phyloP scores from a whole-genome alignment of 2,329 filamentous ascomycete species.

The Chrysoporthe austroafricana region DNA sequence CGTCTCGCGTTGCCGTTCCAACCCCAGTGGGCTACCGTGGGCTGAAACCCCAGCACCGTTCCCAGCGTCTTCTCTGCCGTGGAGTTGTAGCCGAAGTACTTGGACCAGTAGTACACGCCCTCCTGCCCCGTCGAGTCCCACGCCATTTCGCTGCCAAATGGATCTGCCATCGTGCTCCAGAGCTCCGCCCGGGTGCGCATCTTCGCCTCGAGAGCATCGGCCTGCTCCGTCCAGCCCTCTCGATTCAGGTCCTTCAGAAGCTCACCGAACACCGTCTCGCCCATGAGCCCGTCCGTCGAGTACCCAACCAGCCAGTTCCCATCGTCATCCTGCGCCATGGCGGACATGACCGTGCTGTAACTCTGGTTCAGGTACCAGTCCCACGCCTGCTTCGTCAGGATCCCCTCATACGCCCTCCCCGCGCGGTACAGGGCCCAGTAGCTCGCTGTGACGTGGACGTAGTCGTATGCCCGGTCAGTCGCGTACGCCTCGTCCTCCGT shows the following conservation, averaged over 20 bases:
- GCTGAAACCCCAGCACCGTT: slow-evolving; percentile 60
- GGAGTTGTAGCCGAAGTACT: slow-evolving; percentile 53
- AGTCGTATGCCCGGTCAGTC: slow-evolving; percentile 60
- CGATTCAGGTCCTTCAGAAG: slow-evolving; percentile 54
- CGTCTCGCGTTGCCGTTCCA: slow-evolving; percentile 65
- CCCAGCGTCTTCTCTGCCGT: slow-evolving; percentile 55
- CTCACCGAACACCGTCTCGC: slow-evolving; percentile 60
- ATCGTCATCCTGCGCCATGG: slow-evolving; percentile 39
- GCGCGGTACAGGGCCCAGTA: slow-evolving; percentile 64
- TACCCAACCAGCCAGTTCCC: slow-evolving; percentile 42
- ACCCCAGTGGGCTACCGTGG: slow-evolving; percentile 63
- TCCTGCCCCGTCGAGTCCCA: slow-evolving; percentile 68
- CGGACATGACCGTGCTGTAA: slow-evolving; percentile 52
- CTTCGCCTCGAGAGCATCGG: slow-evolving; percentile 43
- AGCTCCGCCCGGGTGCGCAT: slow-evolving; percentile 54
- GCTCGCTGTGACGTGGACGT: slow-evolving; percentile 58
- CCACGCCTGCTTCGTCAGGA: slow-evolving; percentile 48
- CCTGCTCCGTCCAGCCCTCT: slow-evolving; percentile 48
- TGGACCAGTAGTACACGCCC: slow-evolving; percentile 63
- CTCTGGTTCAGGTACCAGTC: slow-evolving; percentile 61
- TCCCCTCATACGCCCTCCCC: slow-evolving; percentile 51
- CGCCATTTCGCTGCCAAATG: slow-evolving; percentile 64
- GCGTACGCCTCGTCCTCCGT: slow-evolving; percentile 48
- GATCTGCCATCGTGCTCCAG: slow-evolving; percentile 56
- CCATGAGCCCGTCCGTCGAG: slow-evolving; percentile 57